These are phyloP conservation scores for Euryodendron excelsum DNA, from an alignment of 148 eudicot species.

Conservation along the genomic window DNA sequence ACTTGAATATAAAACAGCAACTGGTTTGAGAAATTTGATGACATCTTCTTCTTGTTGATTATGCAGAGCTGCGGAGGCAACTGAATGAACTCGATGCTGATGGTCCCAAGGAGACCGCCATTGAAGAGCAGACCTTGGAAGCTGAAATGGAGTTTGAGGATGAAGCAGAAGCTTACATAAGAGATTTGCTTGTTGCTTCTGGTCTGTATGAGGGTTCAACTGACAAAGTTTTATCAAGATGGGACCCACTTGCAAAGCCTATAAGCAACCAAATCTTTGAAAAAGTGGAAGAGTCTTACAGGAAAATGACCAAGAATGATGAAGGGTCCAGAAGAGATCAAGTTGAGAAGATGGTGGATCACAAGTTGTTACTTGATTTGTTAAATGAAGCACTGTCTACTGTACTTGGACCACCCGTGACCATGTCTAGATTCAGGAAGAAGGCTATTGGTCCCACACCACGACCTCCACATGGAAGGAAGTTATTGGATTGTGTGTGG, in stretches of 20 bases:
- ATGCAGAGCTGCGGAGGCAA: slow-evolving; percentile 71
- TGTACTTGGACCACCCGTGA: slow-evolving; percentile 51
- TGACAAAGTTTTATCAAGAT: slow-evolving; percentile 47
- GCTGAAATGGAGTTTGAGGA: slow-evolving; percentile 61
- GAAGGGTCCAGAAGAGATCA: slow-evolving; percentile 29
- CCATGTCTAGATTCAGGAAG: slow-evolving; percentile 48
- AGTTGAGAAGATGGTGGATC: slow-evolving; percentile 39
- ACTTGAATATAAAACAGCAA: no score
- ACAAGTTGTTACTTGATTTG: slow-evolving; percentile 65
- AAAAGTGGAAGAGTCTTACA: slow-evolving; percentile 68
- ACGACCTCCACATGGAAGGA: slow-evolving; percentile 50
- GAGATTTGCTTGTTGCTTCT: slow-evolving; percentile 71
- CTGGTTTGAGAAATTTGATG: neutral
- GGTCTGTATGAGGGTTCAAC: slow-evolving; percentile 65
- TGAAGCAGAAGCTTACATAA: slow-evolving; percentile 65
- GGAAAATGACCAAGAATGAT: slow-evolving; percentile 25
- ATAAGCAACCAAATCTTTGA: slow-evolving; percentile 58
- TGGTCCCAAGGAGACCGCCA: slow-evolving; percentile 45
- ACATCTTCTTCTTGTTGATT: neutral
- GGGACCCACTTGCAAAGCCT: slow-evolving; percentile 73
- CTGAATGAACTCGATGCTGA: slow-evolving; percentile 65
- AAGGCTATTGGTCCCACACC: slow-evolving; percentile 31
- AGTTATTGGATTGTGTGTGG: slow-evolving; percentile 65
- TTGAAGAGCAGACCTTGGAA: slow-evolving; percentile 52
- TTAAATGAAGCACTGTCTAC: slow-evolving; percentile 67